These are phyloP conservation scores for Turnera subulata DNA, from an alignment of 345 rosid species.

Conservation along the genomic window DNA sequence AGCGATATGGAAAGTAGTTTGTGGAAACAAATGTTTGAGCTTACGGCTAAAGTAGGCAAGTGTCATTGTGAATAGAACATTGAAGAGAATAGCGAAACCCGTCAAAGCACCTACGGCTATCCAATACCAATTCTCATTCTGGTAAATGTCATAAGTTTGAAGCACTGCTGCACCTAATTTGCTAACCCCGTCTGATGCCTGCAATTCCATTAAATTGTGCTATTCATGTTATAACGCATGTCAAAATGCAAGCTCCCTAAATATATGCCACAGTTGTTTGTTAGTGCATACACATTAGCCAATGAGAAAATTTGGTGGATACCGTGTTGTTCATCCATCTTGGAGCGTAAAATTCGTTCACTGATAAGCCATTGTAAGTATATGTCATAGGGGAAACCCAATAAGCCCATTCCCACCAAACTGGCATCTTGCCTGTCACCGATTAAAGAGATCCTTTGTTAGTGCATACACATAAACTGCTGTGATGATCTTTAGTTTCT, in stretches of 20 bases:
- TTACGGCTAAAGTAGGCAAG: slow-evolving; percentile 63
- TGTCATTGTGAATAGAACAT: slow-evolving; percentile 63
- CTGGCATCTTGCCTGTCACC: slow-evolving; percentile 58
- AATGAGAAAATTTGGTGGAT: no score
- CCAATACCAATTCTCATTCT: slow-evolving; percentile 75
- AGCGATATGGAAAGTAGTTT: not conserved
- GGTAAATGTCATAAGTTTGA: slow-evolving; percentile 37
- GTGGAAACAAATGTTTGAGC: not conserved
- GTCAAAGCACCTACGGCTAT: slow-evolving; percentile 57
- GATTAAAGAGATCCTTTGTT: not conserved
- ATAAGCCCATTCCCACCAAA: slow-evolving; percentile 86
- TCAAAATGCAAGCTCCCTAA: no score
- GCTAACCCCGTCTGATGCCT: slow-evolving; percentile 50
- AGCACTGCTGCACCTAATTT: slow-evolving; percentile 61
- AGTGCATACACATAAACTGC: no score
- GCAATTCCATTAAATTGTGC: slow-evolving; percentile 13
- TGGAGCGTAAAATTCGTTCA: slow-evolving; percentile 72
- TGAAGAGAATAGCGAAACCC: slow-evolving; percentile 65
- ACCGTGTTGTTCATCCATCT: slow-evolving; percentile 77
- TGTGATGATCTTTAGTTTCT: no score
- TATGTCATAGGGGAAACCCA: slow-evolving; percentile 88
- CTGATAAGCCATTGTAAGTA: slow-evolving; percentile 56
- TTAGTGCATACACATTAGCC: no score
- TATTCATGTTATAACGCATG: no score
- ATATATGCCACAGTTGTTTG: no score